These are phyloP conservation scores for Rhodomyrtus tomentosa DNA, from an alignment of 345 rosid species.

Conservation along the genomic window DNA sequence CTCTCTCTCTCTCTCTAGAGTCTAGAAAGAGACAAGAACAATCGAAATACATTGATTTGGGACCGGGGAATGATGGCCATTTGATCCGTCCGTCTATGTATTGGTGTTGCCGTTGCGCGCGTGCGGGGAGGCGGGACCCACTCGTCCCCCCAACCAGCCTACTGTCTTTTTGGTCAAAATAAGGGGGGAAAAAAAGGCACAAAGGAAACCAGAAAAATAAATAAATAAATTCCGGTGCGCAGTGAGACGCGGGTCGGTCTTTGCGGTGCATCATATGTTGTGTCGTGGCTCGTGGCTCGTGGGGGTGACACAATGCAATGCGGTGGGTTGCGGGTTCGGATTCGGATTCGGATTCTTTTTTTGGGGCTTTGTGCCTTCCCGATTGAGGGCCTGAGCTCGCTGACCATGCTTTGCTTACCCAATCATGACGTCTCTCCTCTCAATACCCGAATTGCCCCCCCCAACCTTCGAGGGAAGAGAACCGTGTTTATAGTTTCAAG, in stretches of 20 bases:
- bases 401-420: neutral
- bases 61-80: neutral
- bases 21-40: neutral
- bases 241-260: neutral
- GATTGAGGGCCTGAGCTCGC: neutral
- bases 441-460: neutral
- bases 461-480: too few species aligned
- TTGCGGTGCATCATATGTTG: neutral
- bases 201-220: accelerated
- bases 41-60: neutral
- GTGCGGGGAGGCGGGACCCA: neutral
- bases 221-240: neutral
- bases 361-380: neutral
- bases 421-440: neutral
- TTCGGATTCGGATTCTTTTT: neutral
- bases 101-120: too few species aligned
- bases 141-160: neutral
- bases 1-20: neutral
- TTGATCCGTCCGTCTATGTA: neutral
- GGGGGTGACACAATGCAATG: neutral
- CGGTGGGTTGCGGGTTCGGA: neutral
- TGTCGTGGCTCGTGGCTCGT: too few species aligned
- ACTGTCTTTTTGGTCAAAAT: neutral
- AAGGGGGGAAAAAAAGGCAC: neutral
- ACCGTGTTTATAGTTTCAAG: neutral